Evolutionary conservation across 805 yeast species (phyloP).

Genomic region (Kuraishia cidri): DNA sequence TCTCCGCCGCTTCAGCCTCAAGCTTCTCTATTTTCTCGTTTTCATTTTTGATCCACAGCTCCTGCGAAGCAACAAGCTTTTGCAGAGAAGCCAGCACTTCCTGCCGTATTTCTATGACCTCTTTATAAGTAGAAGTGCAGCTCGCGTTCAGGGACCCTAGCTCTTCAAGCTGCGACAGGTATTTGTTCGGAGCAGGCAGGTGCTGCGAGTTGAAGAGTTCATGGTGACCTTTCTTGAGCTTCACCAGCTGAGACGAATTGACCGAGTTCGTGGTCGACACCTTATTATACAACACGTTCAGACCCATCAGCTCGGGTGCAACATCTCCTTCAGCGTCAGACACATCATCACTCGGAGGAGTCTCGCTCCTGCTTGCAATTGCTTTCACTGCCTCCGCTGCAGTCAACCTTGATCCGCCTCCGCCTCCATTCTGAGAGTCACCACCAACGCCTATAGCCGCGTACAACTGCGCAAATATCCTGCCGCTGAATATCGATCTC

Average conservation of each 20-base stretch:
- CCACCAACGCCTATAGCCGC: slow-evolving; percentile 3
- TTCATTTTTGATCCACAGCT: slow-evolving; percentile 11
- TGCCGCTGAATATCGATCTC: slow-evolving; percentile 31
- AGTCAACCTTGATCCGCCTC: background rate
- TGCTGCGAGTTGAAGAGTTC: slow-evolving; percentile 17
- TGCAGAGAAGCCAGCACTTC: slow-evolving; percentile 14
- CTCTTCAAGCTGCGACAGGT: slow-evolving; percentile 13
- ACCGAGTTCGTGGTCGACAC: slow-evolving; percentile 12
- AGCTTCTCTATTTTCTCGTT: slow-evolving; percentile 9
- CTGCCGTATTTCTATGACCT: slow-evolving; percentile 11
- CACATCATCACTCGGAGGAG: too few species aligned
- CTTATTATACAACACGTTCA: slow-evolving; percentile 12
- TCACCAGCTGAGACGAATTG: slow-evolving; percentile 9
- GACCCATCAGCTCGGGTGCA: slow-evolving; percentile 15
- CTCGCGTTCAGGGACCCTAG: slow-evolving; percentile 5
- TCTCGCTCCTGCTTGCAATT: background rate
- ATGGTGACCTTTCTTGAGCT: slow-evolving; percentile 13
- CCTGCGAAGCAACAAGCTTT: slow-evolving; percentile 16
- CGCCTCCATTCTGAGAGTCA: background rate
- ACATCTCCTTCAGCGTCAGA: slow-evolving; percentile 6
- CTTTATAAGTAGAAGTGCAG: slow-evolving; percentile 5
- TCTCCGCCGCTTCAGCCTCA: slow-evolving; percentile 12
- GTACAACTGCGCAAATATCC: slow-evolving; percentile 9
- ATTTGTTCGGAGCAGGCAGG: slow-evolving; percentile 20
- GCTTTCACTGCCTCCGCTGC: background rate